phyloP scores from a whole-genome alignment of 805 yeast species.

The Pichia sporocuriosa region DNA sequence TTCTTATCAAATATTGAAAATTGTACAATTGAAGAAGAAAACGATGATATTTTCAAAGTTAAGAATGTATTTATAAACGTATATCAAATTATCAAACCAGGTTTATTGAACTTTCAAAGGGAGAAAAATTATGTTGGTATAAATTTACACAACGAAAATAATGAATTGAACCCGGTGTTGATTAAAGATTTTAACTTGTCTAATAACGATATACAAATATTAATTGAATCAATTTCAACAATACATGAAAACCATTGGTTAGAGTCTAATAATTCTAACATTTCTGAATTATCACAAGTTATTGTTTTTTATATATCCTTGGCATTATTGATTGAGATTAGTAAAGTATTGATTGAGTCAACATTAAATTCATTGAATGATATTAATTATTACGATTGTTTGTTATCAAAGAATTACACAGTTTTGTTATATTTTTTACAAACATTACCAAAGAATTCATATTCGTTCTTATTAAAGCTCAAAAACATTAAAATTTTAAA shows the following conservation, averaged over 20 bases:
- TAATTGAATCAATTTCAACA: background rate
- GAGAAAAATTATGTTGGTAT: too few relatives aligned
- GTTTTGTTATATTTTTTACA: constrained; percentile 34
- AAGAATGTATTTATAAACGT: constrained; percentile 1
- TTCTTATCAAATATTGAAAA: constrained; percentile 4
- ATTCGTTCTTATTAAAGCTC: constrained; percentile 12
- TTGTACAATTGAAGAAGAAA: background rate
- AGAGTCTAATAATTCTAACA: constrained; percentile 1
- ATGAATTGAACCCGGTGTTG: background rate
- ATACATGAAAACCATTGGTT: constrained; percentile 3
- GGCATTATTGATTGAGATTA: constrained; percentile 13
- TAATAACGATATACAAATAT: background rate
- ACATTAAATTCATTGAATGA: constrained; percentile 40
- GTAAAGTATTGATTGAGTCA: constrained; percentile 29
- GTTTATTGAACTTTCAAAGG: too few relatives aligned
- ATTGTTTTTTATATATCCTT: constrained; percentile 20
- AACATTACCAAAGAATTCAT: constrained; percentile 28
- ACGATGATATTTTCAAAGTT: background rate
- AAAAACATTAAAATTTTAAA: constrained; percentile 10
- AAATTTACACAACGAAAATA: too few relatives aligned
- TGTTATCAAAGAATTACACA: constrained; percentile 29
- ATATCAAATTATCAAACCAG: constrained; percentile 4
- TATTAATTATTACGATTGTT: constrained; percentile 40
- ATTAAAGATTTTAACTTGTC: background rate
- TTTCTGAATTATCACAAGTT: constrained; percentile 20